Evolutionary conservation across 169 alveolate species (phyloP).

Genomic region (Theileria sp.): DNA sequence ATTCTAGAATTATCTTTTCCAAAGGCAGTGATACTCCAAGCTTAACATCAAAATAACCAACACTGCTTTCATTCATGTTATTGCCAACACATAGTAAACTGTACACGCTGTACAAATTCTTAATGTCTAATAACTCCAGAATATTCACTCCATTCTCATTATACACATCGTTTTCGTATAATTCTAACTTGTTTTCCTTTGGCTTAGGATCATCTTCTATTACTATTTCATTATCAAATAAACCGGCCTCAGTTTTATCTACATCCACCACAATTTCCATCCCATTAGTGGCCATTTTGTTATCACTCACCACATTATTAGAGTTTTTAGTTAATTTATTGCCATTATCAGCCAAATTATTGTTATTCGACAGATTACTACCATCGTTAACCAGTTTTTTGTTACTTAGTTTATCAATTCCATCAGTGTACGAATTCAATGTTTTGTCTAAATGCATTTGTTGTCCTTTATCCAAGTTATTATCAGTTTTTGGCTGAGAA

Average conservation of each 20-base stretch:
- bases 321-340: no score
- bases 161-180: neutral
- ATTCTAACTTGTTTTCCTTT: neutral
- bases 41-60: slow-evolving; percentile 44
- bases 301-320: neutral
- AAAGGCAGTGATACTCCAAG: slow-evolving; percentile 25
- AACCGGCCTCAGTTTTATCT: neutral
- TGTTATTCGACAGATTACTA: neutral
- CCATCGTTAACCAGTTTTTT: neutral
- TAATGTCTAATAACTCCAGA: neutral
- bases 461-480: neutral
- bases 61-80: slow-evolving; percentile 37
- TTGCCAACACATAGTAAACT: slow-evolving; percentile 32
- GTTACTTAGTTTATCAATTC: neutral
- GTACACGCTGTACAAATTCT: slow-evolving; percentile 15
- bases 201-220: neutral
- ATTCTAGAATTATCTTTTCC: slow-evolving; percentile 29
- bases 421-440: neutral
- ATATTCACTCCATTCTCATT: neutral
- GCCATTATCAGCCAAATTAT: neutral
- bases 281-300: neutral
- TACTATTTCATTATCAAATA: neutral
- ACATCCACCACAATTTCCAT: neutral
- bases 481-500: neutral
- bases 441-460: neutral